Conservation (phyloP, 106 monocot species). For the Dendrobium catenatum region DNA sequence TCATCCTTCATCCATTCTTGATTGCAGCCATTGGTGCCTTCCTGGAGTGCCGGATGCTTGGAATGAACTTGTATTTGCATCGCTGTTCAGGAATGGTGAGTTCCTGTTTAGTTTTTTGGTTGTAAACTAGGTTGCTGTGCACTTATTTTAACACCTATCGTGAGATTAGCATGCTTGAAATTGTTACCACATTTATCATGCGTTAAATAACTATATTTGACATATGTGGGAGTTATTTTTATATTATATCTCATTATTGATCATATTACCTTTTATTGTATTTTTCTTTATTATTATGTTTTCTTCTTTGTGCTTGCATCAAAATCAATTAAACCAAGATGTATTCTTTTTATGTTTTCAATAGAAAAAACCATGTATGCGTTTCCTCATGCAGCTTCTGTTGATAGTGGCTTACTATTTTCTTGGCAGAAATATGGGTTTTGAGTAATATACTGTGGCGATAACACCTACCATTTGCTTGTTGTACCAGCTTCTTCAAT, state of each 20-base stretch:
- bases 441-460: too few relatives aligned
- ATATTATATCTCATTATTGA: too few relatives aligned
- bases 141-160: background rate
- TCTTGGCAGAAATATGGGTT: background rate
- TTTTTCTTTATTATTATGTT: too few relatives aligned
- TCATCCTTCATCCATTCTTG: constrained; percentile 45
- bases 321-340: background rate
- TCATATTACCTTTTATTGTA: too few relatives aligned
- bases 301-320: background rate
- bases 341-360: too few relatives aligned
- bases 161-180: background rate
- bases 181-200: too few relatives aligned
- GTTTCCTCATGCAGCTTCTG: background rate
- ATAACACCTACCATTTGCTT: too few relatives aligned
- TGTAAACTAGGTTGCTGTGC: background rate
- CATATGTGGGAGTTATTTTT: too few relatives aligned
- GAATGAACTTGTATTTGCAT: constrained; percentile 83
- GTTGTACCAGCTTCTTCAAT: too few relatives aligned
- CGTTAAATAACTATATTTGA: too few relatives aligned
- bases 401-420: background rate
- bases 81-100: constrained; percentile 46
- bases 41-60: constrained; percentile 97
- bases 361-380: background rate
- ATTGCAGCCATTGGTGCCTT: constrained; percentile 98
- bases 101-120: background rate